phyloP scores from a whole-genome alignment of 495 filamentous ascomycete genomes.

The Astrothelium macrocarpum region DNA sequence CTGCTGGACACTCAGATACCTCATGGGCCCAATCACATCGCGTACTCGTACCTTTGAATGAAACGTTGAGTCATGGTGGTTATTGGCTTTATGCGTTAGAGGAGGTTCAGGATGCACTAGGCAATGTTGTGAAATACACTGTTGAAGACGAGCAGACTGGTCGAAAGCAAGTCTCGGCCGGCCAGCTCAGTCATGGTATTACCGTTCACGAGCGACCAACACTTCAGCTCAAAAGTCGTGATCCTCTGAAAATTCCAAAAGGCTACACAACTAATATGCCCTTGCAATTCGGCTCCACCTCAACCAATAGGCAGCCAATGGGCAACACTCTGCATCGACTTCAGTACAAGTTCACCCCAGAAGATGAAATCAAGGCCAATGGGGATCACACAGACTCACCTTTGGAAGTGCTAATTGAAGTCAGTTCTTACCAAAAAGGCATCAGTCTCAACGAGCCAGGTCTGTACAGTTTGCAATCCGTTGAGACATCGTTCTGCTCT shows the following conservation, averaged over 20 bases:
- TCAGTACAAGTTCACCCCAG: conserved; percentile 60
- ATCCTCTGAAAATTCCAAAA: conserved; percentile 71
- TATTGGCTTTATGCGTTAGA: conserved; percentile 84
- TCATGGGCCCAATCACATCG: conserved; percentile 70
- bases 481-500: conserved; percentile 67
- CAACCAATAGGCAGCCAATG: conserved; percentile 45
- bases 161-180: conserved; percentile 43
- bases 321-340: conserved; percentile 48
- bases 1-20: conserved; percentile 52
- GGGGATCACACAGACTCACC: conserved; percentile 47
- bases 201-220: conserved; percentile 78
- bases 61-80: conserved; percentile 67
- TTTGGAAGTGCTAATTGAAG: not conserved
- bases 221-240: conserved; percentile 53
- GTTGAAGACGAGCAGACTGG: conserved; percentile 54
- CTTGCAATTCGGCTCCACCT: conserved; percentile 47
- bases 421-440: conserved; percentile 41
- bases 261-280: conserved; percentile 62
- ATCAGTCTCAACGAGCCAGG: conserved; percentile 50
- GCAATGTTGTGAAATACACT: conserved; percentile 79
- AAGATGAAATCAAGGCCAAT: conserved; percentile 50
- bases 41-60: conserved; percentile 73
- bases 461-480: conserved; percentile 69
- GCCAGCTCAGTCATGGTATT: conserved; percentile 64
- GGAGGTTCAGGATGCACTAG: conserved; percentile 80